Base-by-base conservation (phyloP, 2,329 filamentous ascomycete species). In the Phialophora chinensis region DNA sequence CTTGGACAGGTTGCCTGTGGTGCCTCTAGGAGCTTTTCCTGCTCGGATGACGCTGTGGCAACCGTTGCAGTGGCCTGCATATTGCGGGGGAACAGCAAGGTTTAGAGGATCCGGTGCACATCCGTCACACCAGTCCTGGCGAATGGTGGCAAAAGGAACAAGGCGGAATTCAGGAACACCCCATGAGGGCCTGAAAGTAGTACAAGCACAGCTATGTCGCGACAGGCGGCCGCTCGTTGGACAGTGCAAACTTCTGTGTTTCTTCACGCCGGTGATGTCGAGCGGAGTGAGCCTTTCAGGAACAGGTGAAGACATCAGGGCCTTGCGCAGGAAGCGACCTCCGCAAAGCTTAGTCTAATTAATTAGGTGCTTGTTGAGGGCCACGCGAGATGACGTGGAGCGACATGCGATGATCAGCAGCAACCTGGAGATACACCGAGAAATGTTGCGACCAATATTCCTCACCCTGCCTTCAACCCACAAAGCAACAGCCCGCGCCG, bases 11-110 rank as follows among this genome's bases (percentile, higher is more conserved):
- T 27, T 50, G 47, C 20, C 1, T 52, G 10, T 52, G 20, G 14
- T 50, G 47, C 20, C 1, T 52, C 11, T 52, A 20, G 14, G 23
- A 12, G 10, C 10, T 52, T 44, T n/a, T n/a, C 38, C 11, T 14
- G 5, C 11, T 52, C 49, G 49, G 11, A 52, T 52, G 49, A 27
- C 49, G 49, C 25, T 52, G 49, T 12, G 14, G 20, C 14, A 23
- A 27, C 20, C 8, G 49, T 52, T 27, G 49, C 49, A 52, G 23
- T 29, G 23, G 49, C 49, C 4, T 52, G 49, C 49, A 52, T 23
- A 52, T 52, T 52, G 49, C 49, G 49, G 49, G 49, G 49, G 33
- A 35, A 35, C 33, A 12, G 33, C 33, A 52, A 27, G 23, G 14
- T 27, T 12, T 35, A 5, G 27, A 35, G 33, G 33, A 35, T 35